Evolutionary conservation across 106 monocot species (phyloP).

Genomic region (Dioscorea zingiberensis): DNA sequence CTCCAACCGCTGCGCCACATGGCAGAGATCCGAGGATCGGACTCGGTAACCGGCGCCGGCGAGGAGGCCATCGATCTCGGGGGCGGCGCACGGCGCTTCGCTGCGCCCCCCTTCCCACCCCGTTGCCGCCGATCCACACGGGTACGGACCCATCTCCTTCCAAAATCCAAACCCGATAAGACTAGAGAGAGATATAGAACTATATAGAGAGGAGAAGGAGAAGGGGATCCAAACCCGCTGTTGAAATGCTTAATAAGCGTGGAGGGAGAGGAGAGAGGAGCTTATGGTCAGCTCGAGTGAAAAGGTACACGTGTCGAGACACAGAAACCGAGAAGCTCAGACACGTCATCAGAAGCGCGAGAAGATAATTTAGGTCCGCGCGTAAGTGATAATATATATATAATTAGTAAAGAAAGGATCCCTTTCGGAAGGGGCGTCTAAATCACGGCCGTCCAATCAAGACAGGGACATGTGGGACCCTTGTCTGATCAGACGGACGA

Average conservation of each 20-base stretch:
- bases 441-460: background rate
- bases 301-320: background rate
- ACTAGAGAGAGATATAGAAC: background rate
- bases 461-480: background rate
- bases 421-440: background rate
- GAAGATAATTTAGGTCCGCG: background rate
- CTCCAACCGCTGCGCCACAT: constrained; percentile 18
- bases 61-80: constrained; percentile 22
- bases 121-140: background rate
- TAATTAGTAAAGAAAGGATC: background rate
- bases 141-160: constrained; percentile 2
- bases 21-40: constrained; percentile 32
- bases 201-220: background rate
- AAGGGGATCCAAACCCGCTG: background rate
- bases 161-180: background rate
- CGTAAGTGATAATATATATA: background rate
- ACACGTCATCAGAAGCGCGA: background rate
- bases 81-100: background rate
- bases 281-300: background rate
- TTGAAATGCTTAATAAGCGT: background rate
- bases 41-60: constrained; percentile 31
- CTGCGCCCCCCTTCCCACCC: background rate
- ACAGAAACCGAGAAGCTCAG: background rate
- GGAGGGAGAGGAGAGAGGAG: too few species aligned
- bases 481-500: background rate